Percentiles rank a stretch among this genome's conserved stretches.
phyloP scores from a whole-genome alignment of 805 yeast species.

The Suhomyces tanzawaensis region DNA sequence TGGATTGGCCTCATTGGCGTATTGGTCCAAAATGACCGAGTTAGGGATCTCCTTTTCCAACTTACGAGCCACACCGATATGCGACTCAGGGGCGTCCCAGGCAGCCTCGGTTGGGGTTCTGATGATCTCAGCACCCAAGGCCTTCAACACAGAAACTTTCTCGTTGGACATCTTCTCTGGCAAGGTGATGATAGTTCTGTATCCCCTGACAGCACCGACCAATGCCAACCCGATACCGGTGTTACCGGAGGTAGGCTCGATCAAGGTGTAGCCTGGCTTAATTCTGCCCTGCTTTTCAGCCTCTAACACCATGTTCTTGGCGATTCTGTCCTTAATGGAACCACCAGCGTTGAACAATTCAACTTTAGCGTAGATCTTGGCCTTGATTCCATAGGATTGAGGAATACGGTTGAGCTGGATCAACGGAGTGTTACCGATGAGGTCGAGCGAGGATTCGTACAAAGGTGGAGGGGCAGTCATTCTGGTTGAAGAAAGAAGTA shows the following conservation, averaged over 20 bases:
- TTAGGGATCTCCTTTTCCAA: slow-evolving; percentile 81
- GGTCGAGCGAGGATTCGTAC: slow-evolving; percentile 60
- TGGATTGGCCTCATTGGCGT: slow-evolving; percentile 75
- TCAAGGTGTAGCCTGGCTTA: slow-evolving; percentile 81
- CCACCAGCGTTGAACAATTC: slow-evolving; percentile 90
- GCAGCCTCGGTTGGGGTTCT: slow-evolving; percentile 93
- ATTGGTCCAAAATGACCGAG: slow-evolving; percentile 82
- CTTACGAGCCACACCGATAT: slow-evolving; percentile 81
- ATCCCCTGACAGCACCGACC: slow-evolving; percentile 83
- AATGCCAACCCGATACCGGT: slow-evolving; percentile 89
- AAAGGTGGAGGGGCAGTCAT: slow-evolving; percentile 32
- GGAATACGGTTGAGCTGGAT: slow-evolving; percentile 75
- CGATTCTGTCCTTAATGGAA: slow-evolving; percentile 85
- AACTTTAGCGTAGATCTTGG: slow-evolving; percentile 67
- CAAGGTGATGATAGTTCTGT: slow-evolving; percentile 80
- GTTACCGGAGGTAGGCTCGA: slow-evolving; percentile 89
- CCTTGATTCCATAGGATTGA: slow-evolving; percentile 70
- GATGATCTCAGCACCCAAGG: slow-evolving; percentile 85
- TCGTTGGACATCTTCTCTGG: slow-evolving; percentile 94
- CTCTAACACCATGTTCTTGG: slow-evolving; percentile 80
- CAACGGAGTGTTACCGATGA: slow-evolving; percentile 84
- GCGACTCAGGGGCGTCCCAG: slow-evolving; percentile 89
- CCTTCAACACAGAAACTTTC: slow-evolving; percentile 82
- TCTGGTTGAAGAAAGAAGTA: slow-evolving; percentile 1
- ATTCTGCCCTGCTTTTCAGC: slow-evolving; percentile 77